Evolutionary conservation across 768 basidiomycete species (phyloP).

Genomic region (Termitomyces sp.): DNA sequence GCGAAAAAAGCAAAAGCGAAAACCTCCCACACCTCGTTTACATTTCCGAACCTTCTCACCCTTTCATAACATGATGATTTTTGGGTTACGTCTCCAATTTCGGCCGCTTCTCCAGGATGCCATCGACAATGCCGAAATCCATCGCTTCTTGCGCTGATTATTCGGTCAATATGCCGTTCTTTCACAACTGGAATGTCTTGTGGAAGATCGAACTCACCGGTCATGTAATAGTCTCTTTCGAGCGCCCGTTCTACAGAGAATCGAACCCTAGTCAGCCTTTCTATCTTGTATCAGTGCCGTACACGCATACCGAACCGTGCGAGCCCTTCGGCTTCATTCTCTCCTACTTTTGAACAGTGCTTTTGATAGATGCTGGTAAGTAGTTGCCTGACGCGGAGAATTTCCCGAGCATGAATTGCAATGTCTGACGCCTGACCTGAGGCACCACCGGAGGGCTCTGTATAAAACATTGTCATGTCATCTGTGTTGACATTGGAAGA

Average conservation of each 20-base stretch:
- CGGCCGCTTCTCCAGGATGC: slow-evolving; percentile 79
- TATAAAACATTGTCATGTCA: slow-evolving; percentile 7
- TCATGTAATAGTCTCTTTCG: slow-evolving; percentile 97
- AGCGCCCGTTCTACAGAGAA: slow-evolving; percentile 68
- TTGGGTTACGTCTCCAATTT: slow-evolving; percentile 37
- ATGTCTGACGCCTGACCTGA: slow-evolving; percentile 96
- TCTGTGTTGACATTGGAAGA: neutral
- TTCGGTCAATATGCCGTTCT: slow-evolving; percentile 13
- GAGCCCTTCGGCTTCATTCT: slow-evolving; percentile 60
- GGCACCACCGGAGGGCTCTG: slow-evolving; percentile 96
- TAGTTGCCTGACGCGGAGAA: slow-evolving; percentile 80
- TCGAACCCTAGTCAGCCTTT: slow-evolving; percentile 11
- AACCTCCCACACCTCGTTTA: slow-evolving; percentile 1
- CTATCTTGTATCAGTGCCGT: slow-evolving; percentile 10
- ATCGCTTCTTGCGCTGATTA: slow-evolving; percentile 78
- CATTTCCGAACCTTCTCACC: neutral
- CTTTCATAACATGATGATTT: neutral
- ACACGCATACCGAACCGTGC: slow-evolving; percentile 70
- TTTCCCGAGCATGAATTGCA: slow-evolving; percentile 96
- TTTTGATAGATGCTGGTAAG: slow-evolving; percentile 87
- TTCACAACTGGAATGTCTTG: slow-evolving; percentile 13
- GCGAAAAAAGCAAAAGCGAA: neutral
- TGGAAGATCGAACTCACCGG: slow-evolving; percentile 43
- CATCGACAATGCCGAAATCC: slow-evolving; percentile 91
- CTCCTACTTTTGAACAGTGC: slow-evolving; percentile 72